Evolutionary conservation across 352 stramenopile species (phyloP).

Genomic region (Phytophthora cajani): DNA sequence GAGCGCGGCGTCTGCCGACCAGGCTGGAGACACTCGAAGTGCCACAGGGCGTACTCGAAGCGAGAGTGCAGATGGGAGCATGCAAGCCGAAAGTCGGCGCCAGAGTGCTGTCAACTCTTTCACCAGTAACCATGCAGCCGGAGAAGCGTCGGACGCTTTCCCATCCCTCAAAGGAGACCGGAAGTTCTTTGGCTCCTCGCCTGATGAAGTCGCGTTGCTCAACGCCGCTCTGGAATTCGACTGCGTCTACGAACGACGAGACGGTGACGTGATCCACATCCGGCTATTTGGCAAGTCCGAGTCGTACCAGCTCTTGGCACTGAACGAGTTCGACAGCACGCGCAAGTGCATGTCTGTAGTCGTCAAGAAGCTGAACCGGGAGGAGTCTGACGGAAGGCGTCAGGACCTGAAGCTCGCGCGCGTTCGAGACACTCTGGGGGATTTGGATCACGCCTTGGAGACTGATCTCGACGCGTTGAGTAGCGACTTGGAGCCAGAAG

Average conservation of each 20-base stretch:
- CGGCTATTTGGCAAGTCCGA: constrained; percentile 80
- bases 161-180: constrained; percentile 42
- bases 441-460: constrained; percentile 37
- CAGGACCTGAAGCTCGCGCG: constrained; percentile 7
- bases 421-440: constrained; percentile 31
- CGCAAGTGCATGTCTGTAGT: constrained; percentile 89
- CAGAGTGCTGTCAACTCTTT: constrained; percentile 38
- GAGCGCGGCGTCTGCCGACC: constrained; percentile 5
- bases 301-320: constrained; percentile 74
- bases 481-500: constrained; percentile 30
- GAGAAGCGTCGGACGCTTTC: constrained; percentile 38
- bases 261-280: constrained; percentile 78
- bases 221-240: constrained; percentile 84
- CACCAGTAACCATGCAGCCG: constrained; percentile 25
- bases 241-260: constrained; percentile 80
- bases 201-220: constrained; percentile 83
- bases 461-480: constrained; percentile 27
- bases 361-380: constrained; percentile 54
- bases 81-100: constrained; percentile 26
- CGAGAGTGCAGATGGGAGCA: constrained; percentile 32
- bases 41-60: constrained; percentile 10
- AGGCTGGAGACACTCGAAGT: constrained; percentile 16
- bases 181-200: constrained; percentile 81
- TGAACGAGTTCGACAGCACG: constrained; percentile 90
- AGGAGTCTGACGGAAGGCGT: background rate